Evolutionary conservation across 176 grass and related monocot species (phyloP).

Genomic region (Musa schizocarpa): DNA sequence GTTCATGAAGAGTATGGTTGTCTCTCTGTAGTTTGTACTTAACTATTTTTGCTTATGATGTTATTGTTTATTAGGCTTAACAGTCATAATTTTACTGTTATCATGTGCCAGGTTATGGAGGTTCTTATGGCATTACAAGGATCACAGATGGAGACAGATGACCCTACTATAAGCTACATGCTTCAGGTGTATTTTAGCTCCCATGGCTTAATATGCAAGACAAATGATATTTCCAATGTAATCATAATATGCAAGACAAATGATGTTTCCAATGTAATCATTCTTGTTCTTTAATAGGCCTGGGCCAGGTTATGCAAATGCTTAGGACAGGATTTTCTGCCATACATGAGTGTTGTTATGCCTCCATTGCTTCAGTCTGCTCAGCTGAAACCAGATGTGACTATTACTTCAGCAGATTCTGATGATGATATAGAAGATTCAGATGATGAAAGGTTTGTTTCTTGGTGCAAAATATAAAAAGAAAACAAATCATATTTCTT

Average conservation of each 20-base stretch:
- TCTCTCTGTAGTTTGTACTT: background rate
- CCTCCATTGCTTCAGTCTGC: constrained; percentile 96
- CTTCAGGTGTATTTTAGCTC: constrained; percentile 43
- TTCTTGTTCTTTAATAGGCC: constrained; percentile 38
- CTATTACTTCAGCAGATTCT: constrained; percentile 87
- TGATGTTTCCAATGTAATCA: constrained; percentile 12
- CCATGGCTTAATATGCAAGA: background rate
- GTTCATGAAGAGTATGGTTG: background rate
- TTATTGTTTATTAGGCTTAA: background rate
- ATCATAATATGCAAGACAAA: background rate
- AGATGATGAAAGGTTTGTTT: constrained; percentile 79
- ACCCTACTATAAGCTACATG: constrained; percentile 99
- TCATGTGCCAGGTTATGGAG: constrained; percentile 74
- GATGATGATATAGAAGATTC: constrained; percentile 95
- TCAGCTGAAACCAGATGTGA: constrained; percentile 97
- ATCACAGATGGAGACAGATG: constrained; percentile 89
- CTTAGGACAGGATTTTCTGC: constrained; percentile 97
- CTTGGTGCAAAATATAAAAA: background rate
- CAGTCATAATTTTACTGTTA: background rate
- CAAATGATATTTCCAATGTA: too few relatives aligned
- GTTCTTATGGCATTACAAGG: constrained; percentile 97
- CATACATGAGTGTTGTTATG: constrained; percentile 97
- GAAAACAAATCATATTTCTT: background rate
- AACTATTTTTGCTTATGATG: background rate
- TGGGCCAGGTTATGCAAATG: constrained; percentile 99